Base-by-base conservation (phyloP, 257 asterid species). In the Ilex asprella region DNA sequence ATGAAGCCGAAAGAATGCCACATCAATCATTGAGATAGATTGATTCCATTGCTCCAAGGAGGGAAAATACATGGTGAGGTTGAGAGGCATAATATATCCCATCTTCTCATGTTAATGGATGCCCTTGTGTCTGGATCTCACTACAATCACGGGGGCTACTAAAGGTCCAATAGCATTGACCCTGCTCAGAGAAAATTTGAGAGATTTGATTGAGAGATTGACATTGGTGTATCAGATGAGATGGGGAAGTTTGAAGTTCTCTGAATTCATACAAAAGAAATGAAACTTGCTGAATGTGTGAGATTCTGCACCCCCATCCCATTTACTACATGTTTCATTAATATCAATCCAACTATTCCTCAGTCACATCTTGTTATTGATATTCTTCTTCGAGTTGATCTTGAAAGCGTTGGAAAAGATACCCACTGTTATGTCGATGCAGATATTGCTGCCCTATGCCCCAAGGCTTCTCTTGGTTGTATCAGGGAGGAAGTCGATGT, bases 371-470 rank as follows among this genome's bases (percentile, higher is more conserved):
- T 58, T 27, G 0, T 57, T 14, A 15, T 16, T 50, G 21, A 58
- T n/a, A n/a, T 7, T 3, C 6, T 2, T 69, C 41, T 57, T 13
- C 62, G 74, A 82, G 86, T 80, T 58, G 86, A 80, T 77, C 78
- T 80, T 47, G 86, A 80, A 68, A 68, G 85, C 52, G 76, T 76
- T 47, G 72, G 76, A 3, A 80, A 73, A 71, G 82, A 80, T n/a
- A n/a, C n/a, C n/a, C 86, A 80, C n/a, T 79, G 86, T 30, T 81
- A 81, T 32, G 81, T 81, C 16, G 81, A 81, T 43, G 60, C 83
- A 3, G 83, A 80, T 67, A 75, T 80, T 31, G 83, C 83, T 49
- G 79, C 81, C 47, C 82, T 80, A 31, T 80, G 82, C 76, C 76
- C 85, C 1, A 82, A 80, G 63, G 81, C 82, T 47, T 80, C 82